Conservation (phyloP, 257 asterid genomes). For the Rauvolfia tetraphylla region DNA sequence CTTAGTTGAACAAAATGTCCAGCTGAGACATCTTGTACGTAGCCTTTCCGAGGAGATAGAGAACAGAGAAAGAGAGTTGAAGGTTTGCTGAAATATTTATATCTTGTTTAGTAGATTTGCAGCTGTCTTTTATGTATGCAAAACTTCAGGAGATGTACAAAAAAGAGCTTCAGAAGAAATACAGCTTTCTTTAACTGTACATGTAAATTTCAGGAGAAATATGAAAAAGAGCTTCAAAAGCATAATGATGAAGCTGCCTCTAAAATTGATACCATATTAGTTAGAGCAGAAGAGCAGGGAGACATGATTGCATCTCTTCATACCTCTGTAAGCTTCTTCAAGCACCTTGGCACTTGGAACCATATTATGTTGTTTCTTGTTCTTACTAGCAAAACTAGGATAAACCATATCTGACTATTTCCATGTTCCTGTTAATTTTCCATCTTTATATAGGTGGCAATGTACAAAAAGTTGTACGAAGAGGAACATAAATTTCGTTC, state of each 20-base stretch:
- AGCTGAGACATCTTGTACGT: conserved; percentile 65
- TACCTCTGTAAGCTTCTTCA: conserved; percentile 57
- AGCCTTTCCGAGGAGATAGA: conserved; percentile 70
- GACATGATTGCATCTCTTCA: conserved; percentile 92
- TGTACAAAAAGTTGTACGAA: conserved; percentile 83
- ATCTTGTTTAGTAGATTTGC: background rate
- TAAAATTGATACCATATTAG: conserved; percentile 64
- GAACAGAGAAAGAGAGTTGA: conserved; percentile 60
- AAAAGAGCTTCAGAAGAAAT: conserved; percentile 57
- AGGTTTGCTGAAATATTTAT: conserved; percentile 37
- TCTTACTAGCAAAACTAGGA: background rate
- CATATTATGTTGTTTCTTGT: background rate
- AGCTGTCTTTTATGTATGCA: background rate
- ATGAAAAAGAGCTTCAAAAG: conserved; percentile 67
- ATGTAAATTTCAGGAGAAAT: conserved; percentile 46
- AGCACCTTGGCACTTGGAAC: conserved; percentile 12
- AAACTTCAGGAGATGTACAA: conserved; percentile 50
- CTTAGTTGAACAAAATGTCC: conserved; percentile 85
- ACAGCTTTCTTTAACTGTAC: background rate
- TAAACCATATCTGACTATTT: background rate
- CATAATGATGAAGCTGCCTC: conserved; percentile 54
- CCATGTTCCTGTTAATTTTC: background rate
- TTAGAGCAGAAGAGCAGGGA: conserved; percentile 79
- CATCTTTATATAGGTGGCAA: conserved; percentile 55
- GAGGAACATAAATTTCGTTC: conserved; percentile 65